Evolutionary conservation across 768 basidiomycete genomes (phyloP), one percentile per base, ranked within the genome.

Genomic region (Trametopsis cervina): DNA sequence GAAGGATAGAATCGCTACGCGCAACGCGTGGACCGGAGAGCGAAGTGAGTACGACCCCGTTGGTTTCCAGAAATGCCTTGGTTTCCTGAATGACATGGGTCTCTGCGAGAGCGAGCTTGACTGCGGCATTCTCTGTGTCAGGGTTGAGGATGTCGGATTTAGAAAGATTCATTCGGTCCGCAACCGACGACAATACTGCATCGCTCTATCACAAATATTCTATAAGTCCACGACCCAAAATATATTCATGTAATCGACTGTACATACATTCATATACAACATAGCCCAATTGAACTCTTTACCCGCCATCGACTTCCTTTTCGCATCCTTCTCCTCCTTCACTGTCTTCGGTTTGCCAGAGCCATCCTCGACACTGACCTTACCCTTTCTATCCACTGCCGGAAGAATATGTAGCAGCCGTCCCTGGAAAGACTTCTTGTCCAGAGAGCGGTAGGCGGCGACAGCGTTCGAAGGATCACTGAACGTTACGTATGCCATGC

Each of bases 21-120:
- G 68, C 41, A 11, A 55, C 68, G 11, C 67, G 60, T 11, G 46
- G 40, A 22, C 65, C 66, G 1, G 74, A 70, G 54, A 87, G 83
- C 0, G 80, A 71, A 2, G 77, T 72, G 1, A 87, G 65, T 17
- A 80, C 61, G 48, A 88, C 80, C 13, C 85, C 85, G 48, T 87
- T 80, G 2, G 77, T 73, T 60, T 93, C 89, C 15, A 97, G 78
- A 64, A 89, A 96, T 0, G 81, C 66, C 60, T 95, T 96, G 1
- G 94, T 98, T 64, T 98, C 95, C 51, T 88, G 80, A 49, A 99
- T 93, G 64, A 98, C 81, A 56, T 93, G 89, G 15, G 96, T 96
- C 66, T 99, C 96, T 0, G 96, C 95, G 33, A 98, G 72, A 0
- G 96, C 95, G 33, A 98, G 81, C 63, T 94, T 96, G 49, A 97